A percentile compares a stretch with the other conserved stretches of the same genome.
These are phyloP conservation scores for Macrocystidia cucumis DNA, from an alignment of 1,284 basidiomycete species.

Conservation along the genomic window DNA sequence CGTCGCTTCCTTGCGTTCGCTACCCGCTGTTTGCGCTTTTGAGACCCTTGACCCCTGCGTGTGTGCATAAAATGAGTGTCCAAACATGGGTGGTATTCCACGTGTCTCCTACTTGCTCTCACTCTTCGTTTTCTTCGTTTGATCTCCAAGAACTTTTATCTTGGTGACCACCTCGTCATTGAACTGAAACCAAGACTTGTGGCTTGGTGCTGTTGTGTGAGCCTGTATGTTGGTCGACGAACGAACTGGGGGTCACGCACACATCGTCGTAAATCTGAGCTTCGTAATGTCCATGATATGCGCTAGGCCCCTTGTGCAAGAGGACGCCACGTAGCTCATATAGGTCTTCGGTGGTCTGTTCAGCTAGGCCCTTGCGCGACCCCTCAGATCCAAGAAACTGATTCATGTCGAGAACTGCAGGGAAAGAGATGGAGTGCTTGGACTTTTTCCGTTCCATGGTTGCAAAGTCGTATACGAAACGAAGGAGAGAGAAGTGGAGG, in stretches of 20 bases:
- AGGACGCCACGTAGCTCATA: conserved; percentile 83
- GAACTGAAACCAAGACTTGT: conserved; percentile 80
- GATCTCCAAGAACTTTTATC: conserved; percentile 47
- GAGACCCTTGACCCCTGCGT: conserved; percentile 4
- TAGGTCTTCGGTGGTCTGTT: conserved; percentile 21
- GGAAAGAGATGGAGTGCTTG: conserved; percentile 72
- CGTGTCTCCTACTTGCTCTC: conserved; percentile 14
- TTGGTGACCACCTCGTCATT: conserved; percentile 77
- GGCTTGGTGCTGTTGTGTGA: conserved; percentile 30
- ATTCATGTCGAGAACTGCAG: conserved; percentile 66
- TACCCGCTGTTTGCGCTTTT: conserved; percentile 17
- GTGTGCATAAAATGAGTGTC: not conserved
- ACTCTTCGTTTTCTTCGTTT: conserved; percentile 13
- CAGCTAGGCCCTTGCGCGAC: conserved; percentile 11
- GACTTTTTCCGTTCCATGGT: conserved; percentile 79
- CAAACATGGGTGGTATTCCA: conserved; percentile 12
- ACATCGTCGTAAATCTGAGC: conserved; percentile 79
- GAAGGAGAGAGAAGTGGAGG: conserved; percentile 82
- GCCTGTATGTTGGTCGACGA: conserved; percentile 5
- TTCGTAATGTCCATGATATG: conserved; percentile 90
- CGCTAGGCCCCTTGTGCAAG: conserved; percentile 79
- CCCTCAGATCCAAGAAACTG: conserved; percentile 38
- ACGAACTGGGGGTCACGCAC: conserved; percentile 38
- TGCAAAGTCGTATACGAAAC: conserved; percentile 81
- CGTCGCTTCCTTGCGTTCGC: conserved; percentile 34